Evolutionary conservation across 805 yeast genomes (phyloP).

Genomic region (Pichia paraexigua): DNA sequence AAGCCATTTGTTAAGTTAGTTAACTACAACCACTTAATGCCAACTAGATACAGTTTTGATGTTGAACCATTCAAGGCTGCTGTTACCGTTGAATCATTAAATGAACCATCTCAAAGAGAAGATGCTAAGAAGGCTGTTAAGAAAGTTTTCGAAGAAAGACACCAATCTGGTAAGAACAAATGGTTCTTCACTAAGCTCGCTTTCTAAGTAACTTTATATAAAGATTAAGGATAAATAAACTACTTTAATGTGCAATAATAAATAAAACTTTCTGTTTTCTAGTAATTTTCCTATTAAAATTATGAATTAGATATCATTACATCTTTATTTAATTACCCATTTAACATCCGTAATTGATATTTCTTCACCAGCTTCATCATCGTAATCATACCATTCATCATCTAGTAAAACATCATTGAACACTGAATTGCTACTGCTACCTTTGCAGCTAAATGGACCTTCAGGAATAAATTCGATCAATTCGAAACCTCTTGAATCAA

Average conservation of each 20-base stretch:
- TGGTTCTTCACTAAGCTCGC: slow-evolving; percentile 95
- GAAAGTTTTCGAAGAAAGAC: slow-evolving; percentile 99
- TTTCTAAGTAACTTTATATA: slow-evolving; percentile 23
- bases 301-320: not conserved
- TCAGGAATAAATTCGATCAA: slow-evolving; percentile 57
- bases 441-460: slow-evolving; percentile 51
- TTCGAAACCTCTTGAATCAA: slow-evolving; percentile 85
- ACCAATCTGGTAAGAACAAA: slow-evolving; percentile 99
- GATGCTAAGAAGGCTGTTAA: slow-evolving; percentile 98
- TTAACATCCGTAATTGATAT: slow-evolving; percentile 70
- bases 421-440: slow-evolving; percentile 30
- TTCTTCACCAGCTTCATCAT: slow-evolving; percentile 72
- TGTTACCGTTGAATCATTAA: slow-evolving; percentile 87
- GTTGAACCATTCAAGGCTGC: slow-evolving; percentile 90
- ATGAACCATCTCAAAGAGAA: slow-evolving; percentile 96
- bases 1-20: slow-evolving; percentile 98
- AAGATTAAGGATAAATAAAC: slow-evolving; percentile 8
- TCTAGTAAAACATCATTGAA: slow-evolving; percentile 45
- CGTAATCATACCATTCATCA: slow-evolving; percentile 95
- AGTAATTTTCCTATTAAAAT: not conserved
- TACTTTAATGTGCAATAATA: slow-evolving; percentile 9
- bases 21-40: slow-evolving; percentile 99
- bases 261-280: slow-evolving; percentile 7
- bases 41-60: slow-evolving; percentile 98
- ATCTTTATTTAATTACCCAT: slow-evolving; percentile 48